phyloP scores from a whole-genome alignment of 2,329 filamentous ascomycete genomes.

The Colletotrichum viniferum region DNA sequence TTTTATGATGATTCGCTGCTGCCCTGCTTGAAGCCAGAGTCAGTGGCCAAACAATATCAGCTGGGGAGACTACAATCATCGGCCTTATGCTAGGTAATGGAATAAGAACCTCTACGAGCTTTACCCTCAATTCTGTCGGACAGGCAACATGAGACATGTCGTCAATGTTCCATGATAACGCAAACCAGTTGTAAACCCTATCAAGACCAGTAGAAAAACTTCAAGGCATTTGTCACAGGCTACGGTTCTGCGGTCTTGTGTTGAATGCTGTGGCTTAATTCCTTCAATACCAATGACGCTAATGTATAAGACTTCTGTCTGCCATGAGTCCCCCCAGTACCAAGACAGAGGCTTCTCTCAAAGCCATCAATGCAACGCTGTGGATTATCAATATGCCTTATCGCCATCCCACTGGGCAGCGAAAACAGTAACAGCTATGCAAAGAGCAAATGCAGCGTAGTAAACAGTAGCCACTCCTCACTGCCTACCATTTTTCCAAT shows the following conservation, averaged over 20 bases:
- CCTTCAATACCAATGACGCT: not conserved
- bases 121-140: not conserved
- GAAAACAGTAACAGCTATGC: not conserved
- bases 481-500: not conserved
- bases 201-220: not conserved
- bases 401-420: not conserved
- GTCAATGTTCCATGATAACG: not conserved
- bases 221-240: not conserved
- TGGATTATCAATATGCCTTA: not conserved
- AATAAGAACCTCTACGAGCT: not conserved
- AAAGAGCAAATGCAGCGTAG: not conserved
- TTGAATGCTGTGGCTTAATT: not conserved
- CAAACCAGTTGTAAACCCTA: not conserved
- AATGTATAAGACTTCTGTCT: not conserved
- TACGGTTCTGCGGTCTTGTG: not conserved
- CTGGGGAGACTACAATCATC: not conserved
- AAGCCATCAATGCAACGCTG: not conserved
- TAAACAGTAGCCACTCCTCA: not conserved
- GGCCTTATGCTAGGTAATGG: not conserved
- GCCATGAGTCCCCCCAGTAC: not conserved
- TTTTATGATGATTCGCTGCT: not conserved
- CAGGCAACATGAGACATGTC: not conserved
- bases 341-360: not conserved
- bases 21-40: not conserved
- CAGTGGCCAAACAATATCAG: not conserved